phyloP scores from a whole-genome alignment of 345 rosid species.

The Sonneratia caseolaris region DNA sequence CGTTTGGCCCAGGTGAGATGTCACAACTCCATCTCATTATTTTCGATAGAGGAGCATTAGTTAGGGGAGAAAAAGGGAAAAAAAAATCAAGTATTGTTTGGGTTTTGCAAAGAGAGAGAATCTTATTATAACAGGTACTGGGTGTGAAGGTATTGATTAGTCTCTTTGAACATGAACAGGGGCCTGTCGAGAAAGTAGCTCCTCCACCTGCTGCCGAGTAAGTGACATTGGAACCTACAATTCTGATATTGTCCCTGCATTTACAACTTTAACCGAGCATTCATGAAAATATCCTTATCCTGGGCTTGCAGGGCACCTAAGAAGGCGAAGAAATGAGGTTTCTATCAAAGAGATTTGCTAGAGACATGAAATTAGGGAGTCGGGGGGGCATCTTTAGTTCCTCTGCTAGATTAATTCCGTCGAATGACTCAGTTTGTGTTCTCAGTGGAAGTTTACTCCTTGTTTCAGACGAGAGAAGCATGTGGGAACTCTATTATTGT shows the following conservation, averaged over 20 bases:
- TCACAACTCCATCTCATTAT: neutral
- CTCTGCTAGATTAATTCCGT: no score
- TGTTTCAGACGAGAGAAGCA: no score
- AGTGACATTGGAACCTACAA: neutral
- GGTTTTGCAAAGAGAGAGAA: no score
- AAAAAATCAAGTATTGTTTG: no score
- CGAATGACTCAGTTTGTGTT: neutral
- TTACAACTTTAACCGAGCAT: neutral
- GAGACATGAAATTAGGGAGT: constrained; percentile 8
- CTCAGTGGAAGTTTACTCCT: neutral
- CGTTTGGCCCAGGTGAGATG: constrained; percentile 66
- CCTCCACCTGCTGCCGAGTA: constrained; percentile 16
- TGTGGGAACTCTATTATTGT: no score
- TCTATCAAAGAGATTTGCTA: neutral
- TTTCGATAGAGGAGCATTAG: no score
- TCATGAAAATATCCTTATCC: neutral
- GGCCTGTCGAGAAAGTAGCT: constrained; percentile 43
- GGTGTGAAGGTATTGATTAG: no score
- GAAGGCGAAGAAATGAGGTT: constrained; percentile 44
- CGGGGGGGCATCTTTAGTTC: neutral
- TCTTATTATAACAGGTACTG: no score
- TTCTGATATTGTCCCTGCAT: neutral
- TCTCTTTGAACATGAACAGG: constrained; percentile 18
- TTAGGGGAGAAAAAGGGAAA: neutral
- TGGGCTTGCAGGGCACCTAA: constrained; percentile 31